Evolutionary conservation across 2,329 filamentous ascomycete species (phyloP).

Genomic region (Akanthomyces dipterigenus): DNA sequence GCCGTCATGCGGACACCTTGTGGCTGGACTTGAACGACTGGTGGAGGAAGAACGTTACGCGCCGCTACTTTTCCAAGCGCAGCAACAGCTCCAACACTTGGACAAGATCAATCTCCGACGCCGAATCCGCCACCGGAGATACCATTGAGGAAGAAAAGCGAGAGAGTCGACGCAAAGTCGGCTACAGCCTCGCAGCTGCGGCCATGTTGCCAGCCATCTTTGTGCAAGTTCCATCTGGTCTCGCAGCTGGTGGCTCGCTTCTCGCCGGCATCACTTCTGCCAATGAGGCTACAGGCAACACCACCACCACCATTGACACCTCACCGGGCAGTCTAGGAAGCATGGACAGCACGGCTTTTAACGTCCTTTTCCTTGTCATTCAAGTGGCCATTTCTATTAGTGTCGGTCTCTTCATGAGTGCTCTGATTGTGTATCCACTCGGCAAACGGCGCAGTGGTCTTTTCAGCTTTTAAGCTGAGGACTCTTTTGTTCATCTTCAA

Average conservation of each 20-base stretch:
- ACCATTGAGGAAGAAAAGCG: slow-evolving; percentile 19
- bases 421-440: slow-evolving; percentile 47
- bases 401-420: slow-evolving; percentile 53
- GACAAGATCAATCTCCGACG: slow-evolving; percentile 25
- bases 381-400: slow-evolving; percentile 57
- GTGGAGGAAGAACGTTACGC: slow-evolving; percentile 42
- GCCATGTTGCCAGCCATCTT: slow-evolving; percentile 86
- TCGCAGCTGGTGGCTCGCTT: slow-evolving; percentile 54
- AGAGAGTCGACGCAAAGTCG: slow-evolving; percentile 38
- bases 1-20: slow-evolving; percentile 49
- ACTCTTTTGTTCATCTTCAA: background rate
- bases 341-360: slow-evolving; percentile 42
- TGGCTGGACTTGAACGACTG: slow-evolving; percentile 40
- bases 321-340: slow-evolving; percentile 18
- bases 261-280: slow-evolving; percentile 52
- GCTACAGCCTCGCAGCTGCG: slow-evolving; percentile 75
- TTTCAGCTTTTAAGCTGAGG: slow-evolving; percentile 40
- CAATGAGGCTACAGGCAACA: slow-evolving; percentile 44
- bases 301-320: slow-evolving; percentile 23
- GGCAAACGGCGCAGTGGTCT: slow-evolving; percentile 52
- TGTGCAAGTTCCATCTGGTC: slow-evolving; percentile 55
- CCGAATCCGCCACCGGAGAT: slow-evolving; percentile 24
- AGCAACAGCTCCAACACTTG: slow-evolving; percentile 23
- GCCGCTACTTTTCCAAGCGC: slow-evolving; percentile 24
- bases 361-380: slow-evolving; percentile 50